Evolutionary conservation across 805 yeast genomes (phyloP).

Genomic region (Pichia phayaonensis): DNA sequence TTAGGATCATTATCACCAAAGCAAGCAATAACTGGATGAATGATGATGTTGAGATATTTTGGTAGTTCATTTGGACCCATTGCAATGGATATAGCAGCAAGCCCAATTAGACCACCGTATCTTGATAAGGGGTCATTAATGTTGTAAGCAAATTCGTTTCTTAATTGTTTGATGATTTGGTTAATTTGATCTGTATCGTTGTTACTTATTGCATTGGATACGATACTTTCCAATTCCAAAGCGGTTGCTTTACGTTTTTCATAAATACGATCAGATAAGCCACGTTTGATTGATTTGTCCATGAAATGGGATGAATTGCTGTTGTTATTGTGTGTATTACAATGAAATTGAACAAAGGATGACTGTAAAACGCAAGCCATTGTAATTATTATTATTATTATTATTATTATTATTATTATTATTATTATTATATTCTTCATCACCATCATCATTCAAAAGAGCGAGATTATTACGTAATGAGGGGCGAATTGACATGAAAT

Average conservation of each 20-base stretch:
- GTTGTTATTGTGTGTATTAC: no score
- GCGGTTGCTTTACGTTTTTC: conserved; percentile 78
- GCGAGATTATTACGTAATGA: no score
- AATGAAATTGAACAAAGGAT: no score
- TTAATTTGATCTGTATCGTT: conserved; percentile 50
- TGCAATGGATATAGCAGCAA: conserved; percentile 94
- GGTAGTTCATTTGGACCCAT: conserved; percentile 82
- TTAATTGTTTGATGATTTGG: conserved; percentile 62
- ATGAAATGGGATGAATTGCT: background rate
- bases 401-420: no score
- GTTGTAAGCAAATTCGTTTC: conserved; percentile 72
- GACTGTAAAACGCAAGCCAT: no score
- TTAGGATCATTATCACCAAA: conserved; percentile 97
- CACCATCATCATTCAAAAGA: no score
- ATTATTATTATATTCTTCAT: no score
- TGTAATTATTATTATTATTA: no score
- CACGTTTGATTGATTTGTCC: conserved; percentile 51
- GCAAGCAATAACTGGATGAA: conserved; percentile 90
- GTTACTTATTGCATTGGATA: conserved; percentile 57
- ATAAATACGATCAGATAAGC: conserved; percentile 64
- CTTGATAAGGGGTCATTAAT: conserved; percentile 81
- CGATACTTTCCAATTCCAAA: conserved; percentile 66
- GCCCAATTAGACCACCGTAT: conserved; percentile 92
- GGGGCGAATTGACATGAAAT: no score
- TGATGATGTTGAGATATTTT: conserved; percentile 69